phyloP scores from a whole-genome alignment of 208 protist genomes.

The Acanthamoeba polyphaga region DNA sequence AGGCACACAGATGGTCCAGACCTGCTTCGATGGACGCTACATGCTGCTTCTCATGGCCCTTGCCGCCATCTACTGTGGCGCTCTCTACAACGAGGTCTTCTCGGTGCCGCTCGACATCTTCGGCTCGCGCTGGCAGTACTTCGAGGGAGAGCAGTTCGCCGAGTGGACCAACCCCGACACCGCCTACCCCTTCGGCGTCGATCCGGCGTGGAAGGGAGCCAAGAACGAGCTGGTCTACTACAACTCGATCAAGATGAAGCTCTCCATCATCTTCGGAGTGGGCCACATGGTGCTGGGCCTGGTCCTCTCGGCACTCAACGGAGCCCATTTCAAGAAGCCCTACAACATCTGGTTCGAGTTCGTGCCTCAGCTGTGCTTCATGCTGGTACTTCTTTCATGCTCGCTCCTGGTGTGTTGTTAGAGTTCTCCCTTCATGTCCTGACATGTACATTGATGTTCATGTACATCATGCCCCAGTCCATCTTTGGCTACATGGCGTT shows the following conservation, averaged over 20 bases:
- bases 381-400: constrained; percentile 78
- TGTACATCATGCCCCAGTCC: constrained; percentile 8
- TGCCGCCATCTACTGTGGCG: constrained; percentile 97
- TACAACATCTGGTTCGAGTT: constrained; percentile 94
- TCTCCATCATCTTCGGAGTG: constrained; percentile 97
- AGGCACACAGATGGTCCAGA: constrained; percentile 80
- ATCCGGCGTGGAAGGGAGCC: constrained; percentile 93
- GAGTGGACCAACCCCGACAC: constrained; percentile 5
- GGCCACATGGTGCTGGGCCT: constrained; percentile 97
- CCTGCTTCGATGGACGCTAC: constrained; percentile 93
- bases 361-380: constrained; percentile 98
- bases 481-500: constrained; percentile 98
- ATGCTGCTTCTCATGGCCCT: constrained; percentile 97
- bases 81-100: constrained; percentile 98
- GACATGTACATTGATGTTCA: neutral
- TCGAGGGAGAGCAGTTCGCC: neutral
- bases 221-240: constrained; percentile 97
- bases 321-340: constrained; percentile 93
- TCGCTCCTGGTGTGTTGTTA: no score
- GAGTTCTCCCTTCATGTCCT: constrained; percentile 14
- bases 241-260: constrained; percentile 99
- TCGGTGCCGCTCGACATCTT: constrained; percentile 87
- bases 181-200: constrained; percentile 89
- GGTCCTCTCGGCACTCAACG: constrained; percentile 94
- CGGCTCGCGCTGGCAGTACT: constrained; percentile 76